These are phyloP conservation scores for Strigomonas galati DNA, from an alignment of 208 protist species.

Conservation along the genomic window DNA sequence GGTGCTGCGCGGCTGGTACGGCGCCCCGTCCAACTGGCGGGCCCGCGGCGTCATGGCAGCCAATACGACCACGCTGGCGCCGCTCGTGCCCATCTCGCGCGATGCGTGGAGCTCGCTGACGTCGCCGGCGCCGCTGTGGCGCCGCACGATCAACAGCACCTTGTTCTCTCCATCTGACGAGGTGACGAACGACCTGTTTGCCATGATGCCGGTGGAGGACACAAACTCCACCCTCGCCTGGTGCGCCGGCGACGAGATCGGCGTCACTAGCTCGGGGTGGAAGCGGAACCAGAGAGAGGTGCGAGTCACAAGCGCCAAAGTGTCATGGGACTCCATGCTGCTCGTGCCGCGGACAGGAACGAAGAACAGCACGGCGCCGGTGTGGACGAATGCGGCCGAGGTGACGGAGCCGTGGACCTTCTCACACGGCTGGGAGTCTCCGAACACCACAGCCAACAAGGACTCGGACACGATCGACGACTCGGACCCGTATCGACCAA, in stretches of 20 bases:
- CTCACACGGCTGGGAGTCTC: slow-evolving; percentile 4
- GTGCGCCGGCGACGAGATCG: slow-evolving; percentile 1
- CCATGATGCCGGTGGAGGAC: not conserved
- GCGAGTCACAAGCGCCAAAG: too few species aligned
- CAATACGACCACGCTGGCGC: slow-evolving; percentile 12
- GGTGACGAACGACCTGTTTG: not conserved
- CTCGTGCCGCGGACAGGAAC: too few species aligned
- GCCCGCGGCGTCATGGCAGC: slow-evolving; percentile 6
- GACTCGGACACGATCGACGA: not conserved
- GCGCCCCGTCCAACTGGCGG: slow-evolving; percentile 27
- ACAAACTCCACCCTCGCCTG: not conserved
- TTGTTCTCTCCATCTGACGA: not conserved
- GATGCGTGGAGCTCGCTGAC: too few species aligned
- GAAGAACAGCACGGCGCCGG: not conserved
- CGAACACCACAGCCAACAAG: slow-evolving; percentile 3
- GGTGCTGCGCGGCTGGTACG: slow-evolving; percentile 14
- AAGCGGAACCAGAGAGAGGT: too few species aligned
- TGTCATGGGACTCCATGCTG: too few species aligned
- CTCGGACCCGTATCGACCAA: not conserved
- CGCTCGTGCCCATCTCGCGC: not conserved
- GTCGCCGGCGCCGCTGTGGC: slow-evolving; percentile 5
- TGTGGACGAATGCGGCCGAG: not conserved
- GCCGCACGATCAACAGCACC: not conserved
- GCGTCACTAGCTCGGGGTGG: not conserved
- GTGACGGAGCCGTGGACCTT: slow-evolving; percentile 3